These are phyloP conservation scores for Hortaea werneckii DNA, from an alignment of 2,329 filamentous ascomycete genomes.

Conservation along the genomic window DNA sequence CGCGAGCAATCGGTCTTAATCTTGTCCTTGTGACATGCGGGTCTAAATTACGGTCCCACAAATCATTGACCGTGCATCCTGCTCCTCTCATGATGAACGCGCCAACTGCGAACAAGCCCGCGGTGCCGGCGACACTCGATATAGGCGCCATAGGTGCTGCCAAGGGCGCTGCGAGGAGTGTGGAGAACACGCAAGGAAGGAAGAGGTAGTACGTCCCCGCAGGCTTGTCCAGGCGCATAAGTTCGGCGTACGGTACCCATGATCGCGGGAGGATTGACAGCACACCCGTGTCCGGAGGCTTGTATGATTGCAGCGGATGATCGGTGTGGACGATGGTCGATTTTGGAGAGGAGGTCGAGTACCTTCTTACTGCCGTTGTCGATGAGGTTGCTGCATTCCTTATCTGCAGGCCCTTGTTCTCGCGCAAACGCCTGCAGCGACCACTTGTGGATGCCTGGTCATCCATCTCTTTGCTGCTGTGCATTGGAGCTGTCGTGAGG, in stretches of 20 bases:
- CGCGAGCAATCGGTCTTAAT: slow-evolving; percentile 68
- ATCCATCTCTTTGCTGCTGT: slow-evolving; percentile 4
- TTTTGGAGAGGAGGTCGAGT: not conserved
- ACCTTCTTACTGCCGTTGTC: not conserved
- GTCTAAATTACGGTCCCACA: slow-evolving; percentile 83
- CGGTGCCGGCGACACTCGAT: slow-evolving; percentile 52
- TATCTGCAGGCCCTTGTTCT: not conserved
- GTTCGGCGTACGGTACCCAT: slow-evolving; percentile 71
- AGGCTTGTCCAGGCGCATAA: slow-evolving; percentile 72
- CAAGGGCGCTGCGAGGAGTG: slow-evolving; percentile 66
- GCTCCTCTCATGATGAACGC: slow-evolving; percentile 79
- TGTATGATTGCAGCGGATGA: slow-evolving; percentile 37
- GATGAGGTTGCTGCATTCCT: not conserved
- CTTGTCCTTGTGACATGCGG: slow-evolving; percentile 67
- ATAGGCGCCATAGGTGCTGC: slow-evolving; percentile 51
- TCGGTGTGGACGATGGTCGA: not conserved
- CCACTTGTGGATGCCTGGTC: no score
- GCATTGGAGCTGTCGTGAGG: slow-evolving; percentile 10
- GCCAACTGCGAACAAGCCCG: slow-evolving; percentile 60
- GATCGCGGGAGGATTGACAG: slow-evolving; percentile 58
- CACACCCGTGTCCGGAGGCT: slow-evolving; percentile 60
- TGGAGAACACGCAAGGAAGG: slow-evolving; percentile 77
- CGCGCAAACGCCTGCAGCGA: not conserved
- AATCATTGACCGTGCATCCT: slow-evolving; percentile 81
- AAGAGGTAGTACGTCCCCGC: slow-evolving; percentile 76